Evolutionary conservation across 495 filamentous ascomycete species (phyloP), one percentile per base, ranked within the genome.

Genomic region (Podospora appendiculata): DNA sequence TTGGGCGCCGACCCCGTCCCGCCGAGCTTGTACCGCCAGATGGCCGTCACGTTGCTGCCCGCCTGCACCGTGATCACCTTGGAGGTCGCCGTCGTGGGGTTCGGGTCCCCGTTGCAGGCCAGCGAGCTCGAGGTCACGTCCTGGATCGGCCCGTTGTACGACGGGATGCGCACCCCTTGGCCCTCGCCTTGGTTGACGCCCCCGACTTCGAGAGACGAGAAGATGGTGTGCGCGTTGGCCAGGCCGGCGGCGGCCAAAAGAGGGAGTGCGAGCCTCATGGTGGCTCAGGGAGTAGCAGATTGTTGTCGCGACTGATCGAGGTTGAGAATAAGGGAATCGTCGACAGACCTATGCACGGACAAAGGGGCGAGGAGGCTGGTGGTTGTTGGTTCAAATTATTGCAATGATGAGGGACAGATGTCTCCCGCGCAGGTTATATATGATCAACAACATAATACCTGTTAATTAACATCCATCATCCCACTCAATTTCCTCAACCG

Each of bases 101-200:
- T 80, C 35, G 78, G 74, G 8, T 69, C 64, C 16, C 79, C 78
- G 56, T 81, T 80, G 68, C 78, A 80, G 41, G 75, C 75, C 32
- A 80, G 62, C 34, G 72, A 64, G 53, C 70, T 65, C 17, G 74
- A 71, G 11, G 67, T 69, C 25, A 80, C 79, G 48, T 81, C 73
- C 17, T 66, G 72, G 55, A 80, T 79, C 13, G 78, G 78, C 44
- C 77, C 62, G 55, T 65, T 65, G 62, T 63, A 65, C 10, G 51
- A 54, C 12, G 62, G 62, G 1, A 65, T 42, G 41, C 62, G 60
- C 18, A 65, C 60, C 25, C 62, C 62, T 17, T 55, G 35, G 13
- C 62, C 62, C 0, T 48, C n/a, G 47, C 62, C 62, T 13, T 65
- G 56, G 54, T 63, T 63, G 53, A 63, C 60, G 39, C 58, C 60